A percentile compares a stretch with the other conserved stretches of the same genome.
Conservation (phyloP, 176 grass and related monocot species). For the Oryza punctata region DNA sequence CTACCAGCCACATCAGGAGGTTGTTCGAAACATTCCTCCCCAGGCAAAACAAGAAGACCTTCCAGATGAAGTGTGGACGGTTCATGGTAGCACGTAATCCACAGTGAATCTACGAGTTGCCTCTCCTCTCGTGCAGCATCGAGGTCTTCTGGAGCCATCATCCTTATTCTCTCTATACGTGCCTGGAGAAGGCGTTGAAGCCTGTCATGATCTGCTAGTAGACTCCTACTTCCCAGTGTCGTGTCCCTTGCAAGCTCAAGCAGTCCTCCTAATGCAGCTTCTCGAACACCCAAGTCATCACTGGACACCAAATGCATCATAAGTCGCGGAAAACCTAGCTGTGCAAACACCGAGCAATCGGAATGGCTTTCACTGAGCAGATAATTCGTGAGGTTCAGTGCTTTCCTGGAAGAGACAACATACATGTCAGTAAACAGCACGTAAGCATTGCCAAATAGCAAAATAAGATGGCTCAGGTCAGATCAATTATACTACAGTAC, state of each 20-base stretch:
- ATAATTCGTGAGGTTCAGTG: constrained; percentile 72
- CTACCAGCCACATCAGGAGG: constrained; percentile 68
- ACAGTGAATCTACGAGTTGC: constrained; percentile 73
- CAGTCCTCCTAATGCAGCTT: constrained; percentile 71
- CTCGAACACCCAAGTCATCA: constrained; percentile 71
- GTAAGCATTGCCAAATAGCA: background rate
- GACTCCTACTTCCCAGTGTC: constrained; percentile 44
- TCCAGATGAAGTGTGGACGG: constrained; percentile 63
- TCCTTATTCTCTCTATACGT: constrained; percentile 62
- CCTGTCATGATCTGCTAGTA: constrained; percentile 53
- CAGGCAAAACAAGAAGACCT: constrained; percentile 72
- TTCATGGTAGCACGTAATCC: constrained; percentile 72
- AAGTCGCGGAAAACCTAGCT: constrained; percentile 70
- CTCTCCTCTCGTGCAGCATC: constrained; percentile 81
- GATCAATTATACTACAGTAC: constrained; percentile 31
- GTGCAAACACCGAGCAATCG: constrained; percentile 62
- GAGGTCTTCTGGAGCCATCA: constrained; percentile 74
- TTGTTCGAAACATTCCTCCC: constrained; percentile 65
- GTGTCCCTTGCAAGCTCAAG: constrained; percentile 70
- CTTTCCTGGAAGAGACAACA: constrained; percentile 64
- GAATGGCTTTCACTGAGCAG: constrained; percentile 67
- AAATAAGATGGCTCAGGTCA: background rate
- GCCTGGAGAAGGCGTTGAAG: constrained; percentile 55
- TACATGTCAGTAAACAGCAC: constrained; percentile 9
- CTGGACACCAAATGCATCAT: constrained; percentile 74